phyloP scores from a whole-genome alignment of 495 filamentous ascomycete genomes.

The Amniculicola lignicola region DNA sequence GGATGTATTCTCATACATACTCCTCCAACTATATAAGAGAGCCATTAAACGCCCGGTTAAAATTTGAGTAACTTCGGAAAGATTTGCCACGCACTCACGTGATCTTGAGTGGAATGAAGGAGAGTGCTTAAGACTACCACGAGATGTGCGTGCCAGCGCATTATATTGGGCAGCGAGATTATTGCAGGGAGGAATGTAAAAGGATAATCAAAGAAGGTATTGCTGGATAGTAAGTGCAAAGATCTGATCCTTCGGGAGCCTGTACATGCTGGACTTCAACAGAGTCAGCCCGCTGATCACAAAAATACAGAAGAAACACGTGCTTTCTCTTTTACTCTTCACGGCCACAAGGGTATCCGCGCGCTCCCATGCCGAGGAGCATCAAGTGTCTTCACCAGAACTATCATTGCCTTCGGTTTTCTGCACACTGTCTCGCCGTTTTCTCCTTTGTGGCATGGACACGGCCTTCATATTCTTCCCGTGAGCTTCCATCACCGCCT shows the following conservation, averaged over 20 bases:
- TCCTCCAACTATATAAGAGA: not conserved
- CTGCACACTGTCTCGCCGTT: slow-evolving; percentile 5
- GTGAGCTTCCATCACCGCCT: slow-evolving; percentile 1
- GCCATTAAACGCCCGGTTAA: not conserved
- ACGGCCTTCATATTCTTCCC: slow-evolving; percentile 6
- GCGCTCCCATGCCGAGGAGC: not conserved
- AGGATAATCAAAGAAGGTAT: not conserved
- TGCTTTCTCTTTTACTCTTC: not conserved
- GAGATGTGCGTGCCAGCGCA: not conserved
- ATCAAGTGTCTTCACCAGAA: slow-evolving; percentile 3
- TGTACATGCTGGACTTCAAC: not conserved
- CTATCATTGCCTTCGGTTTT: not conserved
- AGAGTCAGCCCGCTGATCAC: not conserved
- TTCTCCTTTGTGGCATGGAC: slow-evolving; percentile 1
- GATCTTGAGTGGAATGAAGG: not conserved
- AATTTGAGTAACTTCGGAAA: not conserved
- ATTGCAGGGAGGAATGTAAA: not conserved
- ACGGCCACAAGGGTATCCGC: not conserved
- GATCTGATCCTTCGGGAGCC: not conserved
- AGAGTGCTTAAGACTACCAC: not conserved
- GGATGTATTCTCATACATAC: not conserved
- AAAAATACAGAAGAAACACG: not conserved
- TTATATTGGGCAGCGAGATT: not conserved
- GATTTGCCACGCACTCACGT: not conserved
- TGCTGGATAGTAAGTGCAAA: not conserved